Percentiles rank a stretch among this genome's conserved stretches.
These are phyloP conservation scores for Oryza glaberrima DNA, from an alignment of 176 grass and related monocot genomes.

Conservation along the genomic window DNA sequence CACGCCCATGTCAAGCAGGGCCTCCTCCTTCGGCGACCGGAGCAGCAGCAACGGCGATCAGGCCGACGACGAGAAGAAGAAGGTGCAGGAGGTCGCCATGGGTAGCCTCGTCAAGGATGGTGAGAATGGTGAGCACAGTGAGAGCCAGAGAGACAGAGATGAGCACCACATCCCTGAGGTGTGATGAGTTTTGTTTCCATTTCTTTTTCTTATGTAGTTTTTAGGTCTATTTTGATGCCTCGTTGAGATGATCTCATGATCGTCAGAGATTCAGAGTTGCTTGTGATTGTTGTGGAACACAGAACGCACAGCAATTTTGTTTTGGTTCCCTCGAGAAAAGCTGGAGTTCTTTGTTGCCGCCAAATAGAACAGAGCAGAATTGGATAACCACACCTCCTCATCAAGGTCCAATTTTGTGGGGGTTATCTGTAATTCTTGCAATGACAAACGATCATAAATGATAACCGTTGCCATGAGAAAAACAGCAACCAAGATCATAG, in stretches of 20 bases:
- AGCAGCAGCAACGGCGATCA: slow-evolving; percentile 28
- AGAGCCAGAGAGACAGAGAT: slow-evolving; percentile 47
- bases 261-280: background rate
- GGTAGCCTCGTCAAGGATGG: slow-evolving; percentile 31
- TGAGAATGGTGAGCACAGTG: slow-evolving; percentile 55
- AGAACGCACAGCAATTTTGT: slow-evolving; percentile 46
- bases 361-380: slow-evolving; percentile 29
- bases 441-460: background rate
- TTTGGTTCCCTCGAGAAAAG: slow-evolving; percentile 35
- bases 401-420: slow-evolving; percentile 22
- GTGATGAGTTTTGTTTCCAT: slow-evolving; percentile 55
- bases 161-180: slow-evolving; percentile 47
- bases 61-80: slow-evolving; percentile 39
- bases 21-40: slow-evolving; percentile 72
- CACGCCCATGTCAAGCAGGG: slow-evolving; percentile 80
- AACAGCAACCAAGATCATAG: slow-evolving; percentile 1
- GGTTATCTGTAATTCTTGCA: slow-evolving; percentile 42
- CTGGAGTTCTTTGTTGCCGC: slow-evolving; percentile 12
- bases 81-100: slow-evolving; percentile 40
- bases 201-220: background rate
- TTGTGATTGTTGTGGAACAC: slow-evolving; percentile 6
- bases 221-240: slow-evolving; percentile 29
- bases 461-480: background rate
- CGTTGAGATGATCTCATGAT: background rate
- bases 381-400: slow-evolving; percentile 25